Base-by-base conservation (phyloP, 176 grass and related monocot genomes). In the Musa acuminata region DNA sequence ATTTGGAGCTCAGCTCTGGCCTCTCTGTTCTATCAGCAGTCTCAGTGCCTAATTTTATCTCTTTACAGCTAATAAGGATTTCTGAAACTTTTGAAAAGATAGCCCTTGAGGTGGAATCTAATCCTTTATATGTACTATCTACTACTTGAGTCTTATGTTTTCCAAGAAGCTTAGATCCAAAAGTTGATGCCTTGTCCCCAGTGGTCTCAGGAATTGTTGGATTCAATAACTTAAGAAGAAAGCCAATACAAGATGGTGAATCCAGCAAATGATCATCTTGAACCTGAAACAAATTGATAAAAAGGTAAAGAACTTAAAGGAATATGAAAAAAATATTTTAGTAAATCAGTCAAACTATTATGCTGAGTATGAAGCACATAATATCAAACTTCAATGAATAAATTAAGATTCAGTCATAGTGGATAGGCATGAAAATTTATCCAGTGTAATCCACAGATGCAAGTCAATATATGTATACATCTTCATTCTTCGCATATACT, bases 211-310 rank as follows among this genome's bases (percentile, higher is more conserved):
- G 49, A 50, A 86, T 52, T 52, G 69, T 85, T 71, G 96, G 91
- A 53, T 92, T 89, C 74, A 99, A 87, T 84, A 99, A 89, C 76
- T 99, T 99, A 80, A 99, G 84, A 84, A 99, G 96, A 75, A 95
- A 95, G 35, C 52, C 72, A 35, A 99, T 83, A 86, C 88, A 95
- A 52, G 88, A 84, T 74, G 90, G 86, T 74, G 96, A 92, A 84
- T 92, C 86, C 76, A 95, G 81, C 72, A 91, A 87, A 88, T 92
- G 87, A 83, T 91, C 86, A 13, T 92, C 88, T 74, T 99, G 91
- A 67, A 85, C 91, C 96, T 99, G 87, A 83, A 83, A 64, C 76
- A 26, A 82, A 72, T 35, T 72, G 14, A 79, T 53, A 77, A 80
- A 52, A 53, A 11, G 60, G 57, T 35, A 43, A 43, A 43, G 87